These are phyloP conservation scores for Penicillium psychrosexuale DNA, from an alignment of 2,329 filamentous ascomycete species.

Conservation along the genomic window DNA sequence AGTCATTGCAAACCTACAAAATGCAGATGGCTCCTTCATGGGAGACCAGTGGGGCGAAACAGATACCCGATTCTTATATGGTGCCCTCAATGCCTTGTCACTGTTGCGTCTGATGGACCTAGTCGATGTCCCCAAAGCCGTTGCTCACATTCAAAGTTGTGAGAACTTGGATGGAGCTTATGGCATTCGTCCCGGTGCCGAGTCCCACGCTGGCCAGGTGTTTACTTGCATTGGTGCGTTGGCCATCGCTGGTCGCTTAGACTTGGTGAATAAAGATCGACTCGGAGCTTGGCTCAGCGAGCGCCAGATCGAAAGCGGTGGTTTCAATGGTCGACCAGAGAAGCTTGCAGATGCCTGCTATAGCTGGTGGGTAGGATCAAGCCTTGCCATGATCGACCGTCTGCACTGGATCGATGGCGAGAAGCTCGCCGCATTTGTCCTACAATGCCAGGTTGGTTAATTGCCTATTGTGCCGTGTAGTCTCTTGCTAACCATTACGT, in stretches of 20 bases:
- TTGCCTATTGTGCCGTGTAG: not conserved
- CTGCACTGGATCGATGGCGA: slow-evolving; percentile 90
- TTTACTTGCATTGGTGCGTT: slow-evolving; percentile 90
- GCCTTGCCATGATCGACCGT: slow-evolving; percentile 80
- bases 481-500: slow-evolving; percentile 16
- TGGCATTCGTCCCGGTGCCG: slow-evolving; percentile 81
- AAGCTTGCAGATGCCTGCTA: slow-evolving; percentile 98
- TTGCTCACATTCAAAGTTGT: slow-evolving; percentile 74
- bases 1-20: slow-evolving; percentile 81
- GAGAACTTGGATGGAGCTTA: slow-evolving; percentile 94
- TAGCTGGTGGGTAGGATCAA: slow-evolving; percentile 97
- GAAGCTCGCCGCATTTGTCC: slow-evolving; percentile 75
- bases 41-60: slow-evolving; percentile 97
- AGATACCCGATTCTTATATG: slow-evolving; percentile 92
- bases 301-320: slow-evolving; percentile 80
- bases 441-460: slow-evolving; percentile 68
- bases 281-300: slow-evolving; percentile 90
- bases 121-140: slow-evolving; percentile 75
- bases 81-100: slow-evolving; percentile 83
- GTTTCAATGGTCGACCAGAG: slow-evolving; percentile 89
- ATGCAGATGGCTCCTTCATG: slow-evolving; percentile 81
- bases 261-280: slow-evolving; percentile 77
- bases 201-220: slow-evolving; percentile 92
- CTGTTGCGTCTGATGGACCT: slow-evolving; percentile 70
- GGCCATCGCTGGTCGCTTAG: slow-evolving; percentile 75